phyloP scores from a whole-genome alignment of 768 basidiomycete genomes.

The Termitomyces sp. region DNA sequence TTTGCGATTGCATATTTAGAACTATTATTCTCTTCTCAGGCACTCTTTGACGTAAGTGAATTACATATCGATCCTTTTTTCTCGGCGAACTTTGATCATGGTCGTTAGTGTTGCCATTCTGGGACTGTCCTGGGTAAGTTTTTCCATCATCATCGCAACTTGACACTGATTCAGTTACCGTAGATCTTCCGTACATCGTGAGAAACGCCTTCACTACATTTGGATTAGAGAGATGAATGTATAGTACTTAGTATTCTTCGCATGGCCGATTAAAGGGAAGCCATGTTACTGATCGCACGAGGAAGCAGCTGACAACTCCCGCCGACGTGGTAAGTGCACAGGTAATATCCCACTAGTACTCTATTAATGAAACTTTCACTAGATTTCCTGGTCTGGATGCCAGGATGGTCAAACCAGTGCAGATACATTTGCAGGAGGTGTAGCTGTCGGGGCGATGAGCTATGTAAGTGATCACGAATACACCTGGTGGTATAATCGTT shows the following conservation, averaged over 20 bases:
- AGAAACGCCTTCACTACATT: slow-evolving; percentile 6
- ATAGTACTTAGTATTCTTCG: slow-evolving; percentile 46
- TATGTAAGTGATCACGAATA: slow-evolving; percentile 39
- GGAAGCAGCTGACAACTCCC: slow-evolving; percentile 42
- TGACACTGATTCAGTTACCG: neutral
- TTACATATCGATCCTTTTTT: neutral
- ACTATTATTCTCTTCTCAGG: slow-evolving; percentile 25
- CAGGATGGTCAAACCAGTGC: slow-evolving; percentile 70
- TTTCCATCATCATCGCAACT: neutral
- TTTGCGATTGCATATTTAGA: neutral
- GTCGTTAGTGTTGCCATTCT: slow-evolving; percentile 45
- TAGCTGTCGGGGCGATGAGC: slow-evolving; percentile 78
- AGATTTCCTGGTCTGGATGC: slow-evolving; percentile 74
- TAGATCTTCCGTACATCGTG: slow-evolving; percentile 48
- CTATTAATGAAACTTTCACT: neutral
- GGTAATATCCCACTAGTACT: neutral
- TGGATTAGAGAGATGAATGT: neutral
- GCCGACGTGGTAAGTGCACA: slow-evolving; percentile 61
- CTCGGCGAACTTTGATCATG: neutral
- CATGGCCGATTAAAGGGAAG: slow-evolving; percentile 46
- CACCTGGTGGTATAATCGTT: neutral
- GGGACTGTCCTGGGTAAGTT: slow-evolving; percentile 45
- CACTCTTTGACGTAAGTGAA: slow-evolving; percentile 43
- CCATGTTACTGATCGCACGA: slow-evolving; percentile 29
- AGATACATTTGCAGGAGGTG: slow-evolving; percentile 58